These are phyloP conservation scores for Suillus weaverae DNA, from an alignment of 768 basidiomycete genomes.

Conservation along the genomic window DNA sequence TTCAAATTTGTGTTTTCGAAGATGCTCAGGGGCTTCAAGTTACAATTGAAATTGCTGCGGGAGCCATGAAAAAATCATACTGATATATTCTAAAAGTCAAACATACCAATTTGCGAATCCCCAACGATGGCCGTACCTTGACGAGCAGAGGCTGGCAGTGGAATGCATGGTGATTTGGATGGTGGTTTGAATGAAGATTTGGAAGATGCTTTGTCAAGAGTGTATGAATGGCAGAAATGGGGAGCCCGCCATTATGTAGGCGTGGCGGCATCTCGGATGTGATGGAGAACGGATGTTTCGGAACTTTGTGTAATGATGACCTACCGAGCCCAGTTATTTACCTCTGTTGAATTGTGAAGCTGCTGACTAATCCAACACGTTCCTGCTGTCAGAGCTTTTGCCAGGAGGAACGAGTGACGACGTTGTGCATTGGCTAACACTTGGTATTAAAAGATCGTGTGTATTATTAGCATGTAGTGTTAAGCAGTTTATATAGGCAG, in stretches of 20 bases:
- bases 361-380: not conserved
- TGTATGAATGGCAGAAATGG: not conserved
- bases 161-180: not conserved
- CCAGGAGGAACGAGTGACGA: no score
- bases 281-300: not conserved
- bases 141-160: conserved; percentile 28
- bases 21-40: conserved; percentile 88
- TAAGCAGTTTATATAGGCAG: no score
- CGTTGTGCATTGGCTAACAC: no score
- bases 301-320: not conserved
- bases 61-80: conserved; percentile 3
- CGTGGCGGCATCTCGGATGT: not conserved
- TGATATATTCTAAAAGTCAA: not conserved
- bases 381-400: no score
- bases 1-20: conserved; percentile 95
- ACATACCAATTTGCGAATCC: conserved; percentile 96
- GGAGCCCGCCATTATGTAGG: not conserved
- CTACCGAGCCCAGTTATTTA: not conserved
- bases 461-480: no score
- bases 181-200: not conserved
- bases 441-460: no score
- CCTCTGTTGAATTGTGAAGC: not conserved
- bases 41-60: conserved; percentile 91
- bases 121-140: conserved; percentile 96
- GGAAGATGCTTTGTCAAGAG: not conserved